A percentile compares a stretch with the other conserved stretches of the same genome.
Conservation (phyloP, 306 rosid genomes). For the Citrullus amarus region DNA sequence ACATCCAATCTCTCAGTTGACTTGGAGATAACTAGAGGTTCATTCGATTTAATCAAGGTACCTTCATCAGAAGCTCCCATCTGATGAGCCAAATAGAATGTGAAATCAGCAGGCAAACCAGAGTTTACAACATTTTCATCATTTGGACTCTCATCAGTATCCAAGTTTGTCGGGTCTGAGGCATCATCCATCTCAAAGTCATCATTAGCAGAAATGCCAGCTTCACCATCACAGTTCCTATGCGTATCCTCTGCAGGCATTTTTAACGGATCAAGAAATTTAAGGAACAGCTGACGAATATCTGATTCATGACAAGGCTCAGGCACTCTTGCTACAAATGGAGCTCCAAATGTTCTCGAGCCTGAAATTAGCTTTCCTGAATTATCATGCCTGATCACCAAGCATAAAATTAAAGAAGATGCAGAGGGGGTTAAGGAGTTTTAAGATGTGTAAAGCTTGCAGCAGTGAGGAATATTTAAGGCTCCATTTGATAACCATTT, state of each 20-base stretch:
- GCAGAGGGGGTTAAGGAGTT: not conserved
- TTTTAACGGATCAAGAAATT: slow-evolving; percentile 43
- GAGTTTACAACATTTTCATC: slow-evolving; percentile 27
- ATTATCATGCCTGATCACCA: slow-evolving; percentile 24
- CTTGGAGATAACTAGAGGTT: slow-evolving; percentile 20
- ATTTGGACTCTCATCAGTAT: slow-evolving; percentile 26
- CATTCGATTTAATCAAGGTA: slow-evolving; percentile 27
- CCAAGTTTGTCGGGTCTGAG: slow-evolving; percentile 25
- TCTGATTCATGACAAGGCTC: slow-evolving; percentile 36
- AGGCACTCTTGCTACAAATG: slow-evolving; percentile 52
- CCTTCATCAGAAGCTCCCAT: not conserved
- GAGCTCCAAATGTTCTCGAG: slow-evolving; percentile 37
- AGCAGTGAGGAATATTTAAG: not conserved
- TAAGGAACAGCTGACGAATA: slow-evolving; percentile 37
- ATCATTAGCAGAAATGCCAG: slow-evolving; percentile 24
- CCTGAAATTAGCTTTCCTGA: slow-evolving; percentile 6
- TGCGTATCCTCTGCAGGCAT: slow-evolving; percentile 20
- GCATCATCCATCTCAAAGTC: slow-evolving; percentile 37
- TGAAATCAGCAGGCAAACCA: slow-evolving; percentile 31
- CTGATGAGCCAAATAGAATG: slow-evolving; percentile 22
- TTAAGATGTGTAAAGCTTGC: not conserved
- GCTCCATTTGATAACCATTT: not conserved
- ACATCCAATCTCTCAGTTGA: slow-evolving; percentile 23
- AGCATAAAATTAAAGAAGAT: not conserved
- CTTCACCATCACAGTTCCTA: slow-evolving; percentile 22